These are phyloP conservation scores for Sporothrix brasiliensis DNA, from an alignment of 2,329 filamentous ascomycete species.

Conservation along the genomic window DNA sequence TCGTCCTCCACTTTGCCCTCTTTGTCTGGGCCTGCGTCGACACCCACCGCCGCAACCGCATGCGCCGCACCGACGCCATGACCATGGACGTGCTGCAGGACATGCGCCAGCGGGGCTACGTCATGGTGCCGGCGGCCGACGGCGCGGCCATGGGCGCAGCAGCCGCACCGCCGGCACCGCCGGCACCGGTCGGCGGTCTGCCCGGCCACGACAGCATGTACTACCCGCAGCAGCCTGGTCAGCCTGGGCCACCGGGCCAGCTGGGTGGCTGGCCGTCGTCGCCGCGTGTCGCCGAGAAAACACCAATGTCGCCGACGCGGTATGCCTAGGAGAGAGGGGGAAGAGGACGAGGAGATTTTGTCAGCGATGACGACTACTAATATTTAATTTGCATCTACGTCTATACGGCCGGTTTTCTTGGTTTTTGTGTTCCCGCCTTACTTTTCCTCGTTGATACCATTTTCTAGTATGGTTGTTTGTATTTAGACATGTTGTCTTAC, in stretches of 20 bases:
- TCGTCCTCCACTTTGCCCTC: conserved; percentile 47
- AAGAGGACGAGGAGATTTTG: too few relatives aligned
- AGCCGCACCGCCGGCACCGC: neutral
- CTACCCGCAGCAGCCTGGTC: conserved; percentile 8
- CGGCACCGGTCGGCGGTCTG: neutral
- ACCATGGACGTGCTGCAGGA: conserved; percentile 30
- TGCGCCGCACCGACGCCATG: neutral
- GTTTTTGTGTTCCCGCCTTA: neutral
- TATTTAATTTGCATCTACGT: conserved; percentile 5
- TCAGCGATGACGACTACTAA: neutral
- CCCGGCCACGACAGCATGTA: conserved; percentile 17
- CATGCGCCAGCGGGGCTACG: conserved; percentile 31
- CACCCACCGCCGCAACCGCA: conserved; percentile 31
- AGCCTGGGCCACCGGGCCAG: neutral
- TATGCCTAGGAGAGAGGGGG: neutral
- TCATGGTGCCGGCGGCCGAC: conserved; percentile 30
- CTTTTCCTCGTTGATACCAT: neutral
- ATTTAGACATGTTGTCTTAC: neutral
- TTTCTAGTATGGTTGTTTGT: neutral
- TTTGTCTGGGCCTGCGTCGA: conserved; percentile 37
- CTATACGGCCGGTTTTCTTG: conserved; percentile 11
- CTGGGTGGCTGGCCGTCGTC: neutral
- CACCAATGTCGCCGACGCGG: neutral
- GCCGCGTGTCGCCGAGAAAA: conserved; percentile 21
- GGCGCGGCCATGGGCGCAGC: neutral